Evolutionary conservation across 2,329 filamentous ascomycete species (phyloP), one percentile per base, ranked within the genome.

Genomic region (Colletotrichum viniferum): DNA sequence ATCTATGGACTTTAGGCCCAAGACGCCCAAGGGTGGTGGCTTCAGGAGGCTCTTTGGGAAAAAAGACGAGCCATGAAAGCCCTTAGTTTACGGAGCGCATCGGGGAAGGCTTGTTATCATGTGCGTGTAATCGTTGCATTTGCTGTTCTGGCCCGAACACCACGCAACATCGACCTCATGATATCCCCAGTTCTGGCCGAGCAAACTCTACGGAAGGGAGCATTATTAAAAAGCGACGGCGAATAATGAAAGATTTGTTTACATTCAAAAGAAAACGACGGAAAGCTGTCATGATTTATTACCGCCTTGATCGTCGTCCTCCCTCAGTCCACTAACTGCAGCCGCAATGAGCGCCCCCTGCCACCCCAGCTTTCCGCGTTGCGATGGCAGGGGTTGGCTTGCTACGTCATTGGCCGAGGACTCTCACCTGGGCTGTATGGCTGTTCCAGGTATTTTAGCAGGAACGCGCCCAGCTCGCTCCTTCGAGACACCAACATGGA

Each of bases 1-100:
- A 77, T 79, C 78, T 21, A 56, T 73, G 28, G 80, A 81, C 48
- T 69, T 74, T 72, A 79, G 78, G 43, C 82, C 79, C 67, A 84
- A 82, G 72, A 81, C 82, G 55, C 82, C 84, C 4, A 84, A 81
- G 71, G 84, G 82, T 21, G 81, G 83, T 8, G 84, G 85, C 21
- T 78, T 88, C 36, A 83, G 82, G 78, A 82, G 81, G 48, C 79
- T 87, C 9, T 87, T 87, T 77, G 80, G 82, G n/a, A 84, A 81
- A 78, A 84, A 79, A 24, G 65, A 76, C 21, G 74, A 71, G n/a
- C 71, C 52, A 71, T 76, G 61, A 74, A 32, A 30, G 32, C 12
- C 32, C 26, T 4, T 38, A 30, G 43, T 18, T n/a, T 16, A 16
- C 18, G 24, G 52, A n/a, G n/a, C 32, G 16, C 30, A 28, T 32